phyloP scores from a whole-genome alignment of 139 green algal species.

The Micractinium sp. region DNA sequence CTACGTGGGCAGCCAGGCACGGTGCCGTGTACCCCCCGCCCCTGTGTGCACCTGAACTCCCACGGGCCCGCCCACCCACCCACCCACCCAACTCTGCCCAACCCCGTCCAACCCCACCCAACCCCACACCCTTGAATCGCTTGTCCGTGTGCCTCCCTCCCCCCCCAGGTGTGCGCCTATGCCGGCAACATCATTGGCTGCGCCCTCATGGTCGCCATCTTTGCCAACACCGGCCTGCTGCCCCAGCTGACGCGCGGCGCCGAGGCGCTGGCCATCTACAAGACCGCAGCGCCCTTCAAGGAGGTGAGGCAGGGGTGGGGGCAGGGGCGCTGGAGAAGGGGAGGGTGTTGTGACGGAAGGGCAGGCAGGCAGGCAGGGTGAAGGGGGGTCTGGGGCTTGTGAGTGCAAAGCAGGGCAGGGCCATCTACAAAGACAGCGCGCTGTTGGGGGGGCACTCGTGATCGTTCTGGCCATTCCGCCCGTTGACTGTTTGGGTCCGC shows the following conservation, averaged over 20 bases:
- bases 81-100: no score
- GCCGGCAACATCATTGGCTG: constrained; percentile 89
- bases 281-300: constrained; percentile 49
- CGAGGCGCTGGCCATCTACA: constrained; percentile 57
- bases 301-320: constrained; percentile 28
- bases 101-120: background rate
- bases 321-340: background rate
- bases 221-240: constrained; percentile 68
- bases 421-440: background rate
- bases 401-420: no score
- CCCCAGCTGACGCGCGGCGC: constrained; percentile 49
- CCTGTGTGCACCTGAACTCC: no score
- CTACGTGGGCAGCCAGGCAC: no score
- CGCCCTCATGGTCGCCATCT: constrained; percentile 65
- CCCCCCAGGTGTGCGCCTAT: constrained; percentile 54
- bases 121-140: background rate
- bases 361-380: no score
- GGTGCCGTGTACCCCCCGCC: no score
- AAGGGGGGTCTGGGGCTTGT: no score
- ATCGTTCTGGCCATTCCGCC: no score
- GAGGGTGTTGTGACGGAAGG: background rate
- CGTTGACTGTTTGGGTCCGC: no score
- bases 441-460: background rate
- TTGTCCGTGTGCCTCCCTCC: background rate
- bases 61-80: no score